Evolutionary conservation across 441 rosid species (phyloP).

Genomic region (Biscutella auriculata): DNA sequence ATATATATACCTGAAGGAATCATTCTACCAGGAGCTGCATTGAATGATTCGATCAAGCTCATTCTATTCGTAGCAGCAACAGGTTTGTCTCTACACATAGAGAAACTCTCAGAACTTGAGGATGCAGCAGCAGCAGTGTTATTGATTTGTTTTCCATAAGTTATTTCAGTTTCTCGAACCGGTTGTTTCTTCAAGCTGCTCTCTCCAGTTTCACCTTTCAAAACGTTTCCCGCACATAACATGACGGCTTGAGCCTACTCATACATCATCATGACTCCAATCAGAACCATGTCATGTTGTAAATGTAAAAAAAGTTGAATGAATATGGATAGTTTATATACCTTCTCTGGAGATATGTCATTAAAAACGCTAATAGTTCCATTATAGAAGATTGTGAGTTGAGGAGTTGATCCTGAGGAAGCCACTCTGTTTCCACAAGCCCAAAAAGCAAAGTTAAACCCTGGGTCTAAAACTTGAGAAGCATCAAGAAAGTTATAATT

Average conservation of each 20-base stretch:
- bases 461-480: too few relatives aligned
- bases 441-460: neutral
- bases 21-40: slow-evolving; percentile 22
- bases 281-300: neutral
- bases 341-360: slow-evolving; percentile 56
- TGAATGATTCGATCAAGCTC: slow-evolving; percentile 30
- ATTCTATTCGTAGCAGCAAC: slow-evolving; percentile 28
- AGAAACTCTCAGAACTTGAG: slow-evolving; percentile 40
- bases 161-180: slow-evolving; percentile 26
- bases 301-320: neutral
- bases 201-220: slow-evolving; percentile 16
- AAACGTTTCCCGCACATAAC: slow-evolving; percentile 49
- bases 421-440: neutral
- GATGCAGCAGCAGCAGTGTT: slow-evolving; percentile 34
- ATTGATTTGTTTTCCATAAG: slow-evolving; percentile 26
- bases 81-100: slow-evolving; percentile 35
- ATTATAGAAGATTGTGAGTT: slow-evolving; percentile 47
- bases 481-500: neutral
- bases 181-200: slow-evolving; percentile 11
- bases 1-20: slow-evolving; percentile 46
- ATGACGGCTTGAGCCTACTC: slow-evolving; percentile 67
- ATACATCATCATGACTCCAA: neutral
- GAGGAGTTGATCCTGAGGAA: slow-evolving; percentile 28
- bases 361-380: slow-evolving; percentile 53
- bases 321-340: neutral